phyloP scores from a whole-genome alignment of 2,329 filamentous ascomycete species.

The Byssothecium circinans region DNA sequence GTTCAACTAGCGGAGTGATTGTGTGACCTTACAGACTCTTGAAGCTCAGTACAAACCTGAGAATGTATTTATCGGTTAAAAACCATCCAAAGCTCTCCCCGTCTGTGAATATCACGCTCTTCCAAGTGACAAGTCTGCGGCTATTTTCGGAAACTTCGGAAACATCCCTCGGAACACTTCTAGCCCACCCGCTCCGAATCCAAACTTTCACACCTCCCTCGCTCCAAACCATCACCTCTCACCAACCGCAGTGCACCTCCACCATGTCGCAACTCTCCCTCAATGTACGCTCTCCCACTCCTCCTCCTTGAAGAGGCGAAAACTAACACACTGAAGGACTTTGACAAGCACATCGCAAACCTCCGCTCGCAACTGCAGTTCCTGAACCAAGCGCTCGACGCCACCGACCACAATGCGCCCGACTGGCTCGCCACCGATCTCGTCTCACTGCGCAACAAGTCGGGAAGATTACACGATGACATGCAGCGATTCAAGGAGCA shows the following conservation, averaged over 20 bases:
- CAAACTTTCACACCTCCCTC: neutral
- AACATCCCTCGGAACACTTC: constrained; percentile 8
- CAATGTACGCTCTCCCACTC: constrained; percentile 18
- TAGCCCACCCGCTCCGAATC: constrained; percentile 6
- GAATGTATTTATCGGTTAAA: too few species aligned
- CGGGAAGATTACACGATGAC: constrained; percentile 36
- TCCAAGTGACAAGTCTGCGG: too few species aligned
- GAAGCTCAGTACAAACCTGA: too few species aligned
- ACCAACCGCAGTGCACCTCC: constrained; percentile 1
- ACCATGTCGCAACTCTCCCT: constrained; percentile 31
- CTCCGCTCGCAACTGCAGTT: constrained; percentile 33
- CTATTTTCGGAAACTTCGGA: too few species aligned
- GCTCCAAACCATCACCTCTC: neutral
- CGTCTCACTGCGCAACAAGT: constrained; percentile 35
- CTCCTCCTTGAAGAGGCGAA: constrained; percentile 7
- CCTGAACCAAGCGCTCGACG: constrained; percentile 35
- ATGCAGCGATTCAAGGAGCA: constrained; percentile 38
- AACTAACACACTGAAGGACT: constrained; percentile 21
- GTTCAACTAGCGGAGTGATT: too few species aligned
- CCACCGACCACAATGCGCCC: constrained; percentile 38
- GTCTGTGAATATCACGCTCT: too few species aligned
- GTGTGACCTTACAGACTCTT: too few species aligned
- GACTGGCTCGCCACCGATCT: constrained; percentile 42
- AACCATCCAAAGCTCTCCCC: too few species aligned
- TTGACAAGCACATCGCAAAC: constrained; percentile 36